These are phyloP conservation scores for Aspergillus ellipticus DNA, from an alignment of 495 filamentous ascomycete genomes.

Conservation along the genomic window DNA sequence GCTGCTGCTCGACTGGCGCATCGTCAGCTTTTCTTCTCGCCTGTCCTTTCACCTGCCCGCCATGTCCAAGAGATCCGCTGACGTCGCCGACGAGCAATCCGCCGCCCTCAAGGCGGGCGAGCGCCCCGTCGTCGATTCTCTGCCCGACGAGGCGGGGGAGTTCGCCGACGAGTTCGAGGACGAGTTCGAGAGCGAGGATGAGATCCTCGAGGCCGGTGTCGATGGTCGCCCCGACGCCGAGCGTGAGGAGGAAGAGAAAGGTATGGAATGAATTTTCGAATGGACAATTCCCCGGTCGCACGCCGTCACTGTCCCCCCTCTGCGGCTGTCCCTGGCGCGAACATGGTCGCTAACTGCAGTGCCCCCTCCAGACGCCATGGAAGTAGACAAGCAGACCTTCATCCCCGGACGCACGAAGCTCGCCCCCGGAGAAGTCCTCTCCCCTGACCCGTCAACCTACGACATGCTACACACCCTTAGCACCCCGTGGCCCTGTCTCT, in stretches of 20 bases:
- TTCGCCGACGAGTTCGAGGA: conserved; percentile 23
- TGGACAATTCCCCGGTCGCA: not conserved
- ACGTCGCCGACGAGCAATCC: conserved; percentile 50
- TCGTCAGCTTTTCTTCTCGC: too few species aligned
- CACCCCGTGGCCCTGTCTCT: conserved; percentile 93
- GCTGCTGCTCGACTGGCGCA: too few species aligned
- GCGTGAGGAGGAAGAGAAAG: conserved; percentile 77
- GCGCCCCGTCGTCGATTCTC: conserved; percentile 49
- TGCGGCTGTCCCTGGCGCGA: too few species aligned
- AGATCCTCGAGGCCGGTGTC: conserved; percentile 90
- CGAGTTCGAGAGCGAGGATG: conserved; percentile 63
- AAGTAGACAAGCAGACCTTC: conserved; percentile 86
- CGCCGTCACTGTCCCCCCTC: not conserved
- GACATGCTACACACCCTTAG: conserved; percentile 92
- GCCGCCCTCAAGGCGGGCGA: conserved; percentile 66
- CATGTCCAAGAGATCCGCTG: conserved; percentile 70
- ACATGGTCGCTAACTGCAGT: conserved; percentile 3
- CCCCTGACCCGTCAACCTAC: conserved; percentile 87
- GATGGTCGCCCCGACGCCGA: conserved; percentile 92
- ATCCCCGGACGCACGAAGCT: conserved; percentile 88
- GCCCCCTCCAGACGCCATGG: conserved; percentile 64
- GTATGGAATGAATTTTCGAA: conserved; percentile 30
- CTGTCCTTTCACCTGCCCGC: conserved; percentile 19
- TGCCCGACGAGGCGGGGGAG: conserved; percentile 20
- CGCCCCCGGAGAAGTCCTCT: conserved; percentile 80